These are phyloP conservation scores for Danielia reshetovae DNA, from an alignment of 805 yeast species.

Conservation along the genomic window DNA sequence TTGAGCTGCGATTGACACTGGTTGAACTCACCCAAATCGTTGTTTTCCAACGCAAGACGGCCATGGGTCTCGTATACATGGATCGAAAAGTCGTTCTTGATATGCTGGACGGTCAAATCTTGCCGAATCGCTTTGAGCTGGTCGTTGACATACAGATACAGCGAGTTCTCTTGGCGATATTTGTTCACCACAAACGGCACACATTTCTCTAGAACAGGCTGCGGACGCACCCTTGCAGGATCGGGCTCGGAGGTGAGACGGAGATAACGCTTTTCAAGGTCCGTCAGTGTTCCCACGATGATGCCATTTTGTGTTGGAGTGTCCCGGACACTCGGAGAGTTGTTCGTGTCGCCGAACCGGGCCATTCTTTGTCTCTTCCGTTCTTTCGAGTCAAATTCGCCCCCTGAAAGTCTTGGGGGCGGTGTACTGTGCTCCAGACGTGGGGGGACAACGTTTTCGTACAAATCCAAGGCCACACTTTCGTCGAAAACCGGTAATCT, in stretches of 20 bases:
- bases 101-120: conserved; percentile 88
- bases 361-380: conserved; percentile 43
- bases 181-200: conserved; percentile 50
- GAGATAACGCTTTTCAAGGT: conserved; percentile 72
- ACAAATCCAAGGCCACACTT: conserved; percentile 6
- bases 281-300: conserved; percentile 59
- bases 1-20: conserved; percentile 86
- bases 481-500: conserved; percentile 43
- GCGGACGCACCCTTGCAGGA: conserved; percentile 79
- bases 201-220: conserved; percentile 54
- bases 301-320: conserved; percentile 17
- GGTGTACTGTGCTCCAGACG: no score
- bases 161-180: conserved; percentile 41
- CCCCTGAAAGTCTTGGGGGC: no score
- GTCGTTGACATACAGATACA: conserved; percentile 76
- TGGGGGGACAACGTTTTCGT: conserved; percentile 6
- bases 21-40: conserved; percentile 90
- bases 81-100: conserved; percentile 72
- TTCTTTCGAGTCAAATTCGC: conserved; percentile 23
- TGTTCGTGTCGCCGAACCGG: conserved; percentile 35
- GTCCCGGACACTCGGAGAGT: conserved; percentile 4
- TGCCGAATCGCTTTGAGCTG: conserved; percentile 92
- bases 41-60: conserved; percentile 74
- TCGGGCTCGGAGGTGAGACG: conserved; percentile 90
- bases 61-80: conserved; percentile 83